Evolutionary conservation across 345 rosid genomes (phyloP), one percentile per base, ranked within the genome.

Genomic region (Draba incana): DNA sequence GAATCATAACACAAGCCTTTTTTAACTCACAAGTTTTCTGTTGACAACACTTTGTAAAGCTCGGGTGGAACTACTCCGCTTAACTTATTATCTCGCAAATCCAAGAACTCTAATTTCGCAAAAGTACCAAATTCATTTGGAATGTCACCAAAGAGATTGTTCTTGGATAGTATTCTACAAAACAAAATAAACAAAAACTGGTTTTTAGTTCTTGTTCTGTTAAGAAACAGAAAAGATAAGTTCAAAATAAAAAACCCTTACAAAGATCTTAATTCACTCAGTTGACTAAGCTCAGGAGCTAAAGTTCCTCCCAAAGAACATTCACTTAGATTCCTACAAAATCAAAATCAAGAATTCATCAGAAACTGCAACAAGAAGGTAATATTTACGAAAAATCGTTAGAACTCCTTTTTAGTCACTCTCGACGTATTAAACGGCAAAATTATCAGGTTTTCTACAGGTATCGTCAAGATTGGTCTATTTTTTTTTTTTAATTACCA

Each of bases 71-170:
- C 76, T 28, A 37, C 71, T 75, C 98, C 98, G 52, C 57, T 71
- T 54, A 94, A 76, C 70, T 84, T 77, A 71, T 92, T 94, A 39
- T 82, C 81, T 72, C 90, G 82, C 57, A 89, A 78, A 75, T 91
- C 98, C 82, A 89, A 78, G 10, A 86, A 25, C 72, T 87, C 83
- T 13, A 91, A 72, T 66, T 80, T 79, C 2, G 61, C 46, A 15
- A 94, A 89, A 6, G 61, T 78, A 54, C 85, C 90, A 51, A 86
- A 75, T 74, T 91, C 96, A 52, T 72, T 77, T 15, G 99, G 96
- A 61, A 94, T 85, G 28, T 66, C 43, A 41, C 91, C 98, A 48
- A 52, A 86, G 70, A 94, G 77, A 45, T 35, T 65, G 79, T 94
- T 94, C 71, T 71, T 83, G 49, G 56, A 16, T 27, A 86, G 85